Percentiles rank a stretch among this genome's conserved stretches.
These are phyloP conservation scores for Rosa hybrid DNA, from an alignment of 331 rosid species.

Conservation along the genomic window DNA sequence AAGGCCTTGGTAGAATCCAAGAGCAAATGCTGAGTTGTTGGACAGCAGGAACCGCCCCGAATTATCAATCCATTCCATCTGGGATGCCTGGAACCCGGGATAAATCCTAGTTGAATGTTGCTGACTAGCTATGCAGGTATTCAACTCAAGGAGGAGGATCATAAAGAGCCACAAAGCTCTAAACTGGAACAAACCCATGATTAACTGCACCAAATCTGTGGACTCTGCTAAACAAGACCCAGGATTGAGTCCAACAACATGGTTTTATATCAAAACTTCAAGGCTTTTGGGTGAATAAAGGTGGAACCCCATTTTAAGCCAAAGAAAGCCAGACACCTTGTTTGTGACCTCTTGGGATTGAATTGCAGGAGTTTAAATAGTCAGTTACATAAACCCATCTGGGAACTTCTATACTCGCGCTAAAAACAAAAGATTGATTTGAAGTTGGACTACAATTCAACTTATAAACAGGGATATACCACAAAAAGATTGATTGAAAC, in stretches of 20 bases:
- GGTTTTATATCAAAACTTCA: neutral
- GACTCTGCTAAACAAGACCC: neutral
- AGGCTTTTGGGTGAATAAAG: neutral
- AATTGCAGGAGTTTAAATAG: too few relatives aligned
- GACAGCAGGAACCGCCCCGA: constrained; percentile 35
- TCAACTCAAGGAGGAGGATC: constrained; percentile 15
- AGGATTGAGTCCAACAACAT: neutral
- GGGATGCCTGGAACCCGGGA: constrained; percentile 39
- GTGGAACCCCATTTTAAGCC: neutral
- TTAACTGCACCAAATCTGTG: constrained; percentile 5
- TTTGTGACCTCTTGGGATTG: too few relatives aligned
- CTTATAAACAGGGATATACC: neutral
- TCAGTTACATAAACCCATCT: neutral
- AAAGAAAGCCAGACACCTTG: neutral
- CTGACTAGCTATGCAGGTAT: constrained; percentile 13
- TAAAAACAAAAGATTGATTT: neutral
- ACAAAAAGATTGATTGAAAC: neutral
- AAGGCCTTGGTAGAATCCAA: constrained; percentile 29
- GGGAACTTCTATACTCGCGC: neutral
- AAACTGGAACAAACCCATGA: constrained; percentile 23
- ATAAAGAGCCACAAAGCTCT: neutral
- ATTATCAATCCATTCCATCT: constrained; percentile 25
- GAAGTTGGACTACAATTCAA: neutral
- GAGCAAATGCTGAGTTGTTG: constrained; percentile 29
- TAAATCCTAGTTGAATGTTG: constrained; percentile 12